Conservation (phyloP, 2,329 filamentous ascomycete genomes). For the Alternaria metachromatica region DNA sequence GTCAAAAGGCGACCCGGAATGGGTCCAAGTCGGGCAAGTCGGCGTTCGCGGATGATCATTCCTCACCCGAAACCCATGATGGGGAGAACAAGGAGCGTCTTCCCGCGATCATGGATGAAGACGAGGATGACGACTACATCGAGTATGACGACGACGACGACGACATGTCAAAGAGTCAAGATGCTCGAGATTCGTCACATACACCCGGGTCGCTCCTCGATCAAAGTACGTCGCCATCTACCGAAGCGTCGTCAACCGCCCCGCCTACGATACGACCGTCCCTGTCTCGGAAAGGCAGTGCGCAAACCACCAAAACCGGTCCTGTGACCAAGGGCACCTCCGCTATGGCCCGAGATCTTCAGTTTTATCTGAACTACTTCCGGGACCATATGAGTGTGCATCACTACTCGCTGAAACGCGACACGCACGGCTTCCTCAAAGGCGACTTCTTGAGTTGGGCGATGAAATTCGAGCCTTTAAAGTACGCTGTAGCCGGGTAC, state of each 20-base stretch:
- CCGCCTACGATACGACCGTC: constrained; percentile 36
- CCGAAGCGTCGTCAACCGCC: constrained; percentile 53
- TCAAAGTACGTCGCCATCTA: constrained; percentile 60
- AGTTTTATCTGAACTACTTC: constrained; percentile 81
- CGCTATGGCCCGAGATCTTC: constrained; percentile 69
- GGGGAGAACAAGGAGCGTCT: constrained; percentile 49
- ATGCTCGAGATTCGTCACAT: constrained; percentile 45
- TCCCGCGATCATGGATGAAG: constrained; percentile 54
- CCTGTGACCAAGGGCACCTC: constrained; percentile 18
- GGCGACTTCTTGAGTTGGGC: constrained; percentile 75
- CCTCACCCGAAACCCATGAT: constrained; percentile 60
- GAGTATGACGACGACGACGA: constrained; percentile 35
- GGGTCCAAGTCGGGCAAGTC: constrained; percentile 54
- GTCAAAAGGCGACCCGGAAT: constrained; percentile 57
- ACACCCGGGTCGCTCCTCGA: constrained; percentile 52
- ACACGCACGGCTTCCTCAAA: constrained; percentile 76
- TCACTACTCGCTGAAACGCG: constrained; percentile 80
- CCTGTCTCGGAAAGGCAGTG: constrained; percentile 44
- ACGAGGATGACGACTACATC: constrained; percentile 53
- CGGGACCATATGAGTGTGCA: constrained; percentile 77
- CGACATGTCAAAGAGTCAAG: constrained; percentile 28
- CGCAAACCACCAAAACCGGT: constrained; percentile 29
- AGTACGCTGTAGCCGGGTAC: constrained; percentile 88
- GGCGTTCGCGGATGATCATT: constrained; percentile 54
- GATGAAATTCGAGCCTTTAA: constrained; percentile 76